These are phyloP conservation scores for Pueraria montana DNA, from an alignment of 306 rosid genomes.

Conservation along the genomic window DNA sequence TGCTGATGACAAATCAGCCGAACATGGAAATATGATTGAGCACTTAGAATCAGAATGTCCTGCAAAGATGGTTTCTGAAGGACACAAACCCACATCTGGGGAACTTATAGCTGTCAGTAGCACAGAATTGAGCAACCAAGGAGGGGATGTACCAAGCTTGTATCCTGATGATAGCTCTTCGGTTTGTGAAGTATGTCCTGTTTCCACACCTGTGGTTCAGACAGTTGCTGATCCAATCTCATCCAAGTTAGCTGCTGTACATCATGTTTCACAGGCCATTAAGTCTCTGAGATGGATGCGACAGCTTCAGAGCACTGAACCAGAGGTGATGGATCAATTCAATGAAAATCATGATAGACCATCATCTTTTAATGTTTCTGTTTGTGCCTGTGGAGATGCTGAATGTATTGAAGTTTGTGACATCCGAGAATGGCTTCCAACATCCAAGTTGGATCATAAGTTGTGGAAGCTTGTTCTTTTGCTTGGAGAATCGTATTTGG, in stretches of 20 bases:
- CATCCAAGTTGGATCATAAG: conserved; percentile 86
- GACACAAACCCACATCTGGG: conserved; percentile 49
- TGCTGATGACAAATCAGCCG: conserved; percentile 54
- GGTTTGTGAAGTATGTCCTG: conserved; percentile 61
- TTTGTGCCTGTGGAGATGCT: conserved; percentile 96
- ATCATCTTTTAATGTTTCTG: conserved; percentile 67
- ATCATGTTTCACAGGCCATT: conserved; percentile 98
- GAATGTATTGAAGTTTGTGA: conserved; percentile 99
- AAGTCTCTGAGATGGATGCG: conserved; percentile 97
- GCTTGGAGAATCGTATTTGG: conserved; percentile 98
- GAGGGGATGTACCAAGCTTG: conserved; percentile 45
- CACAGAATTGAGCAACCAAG: conserved; percentile 54
- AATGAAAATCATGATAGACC: conserved; percentile 58
- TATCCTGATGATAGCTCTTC: conserved; percentile 57
- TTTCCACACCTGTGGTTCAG: conserved; percentile 73
- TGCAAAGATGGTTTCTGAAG: conserved; percentile 62
- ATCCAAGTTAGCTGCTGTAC: conserved; percentile 92
- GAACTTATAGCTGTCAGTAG: conserved; percentile 57
- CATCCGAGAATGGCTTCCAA: conserved; percentile 97
- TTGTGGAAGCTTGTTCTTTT: conserved; percentile 96
- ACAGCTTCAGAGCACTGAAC: conserved; percentile 81
- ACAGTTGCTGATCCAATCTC: conserved; percentile 95
- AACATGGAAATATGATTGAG: conserved; percentile 54
- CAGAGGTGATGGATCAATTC: conserved; percentile 62
- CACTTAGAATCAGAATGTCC: conserved; percentile 59